Evolutionary conservation across 371 early-diverging fungal species (phyloP).

Genomic region (Sporodiniella umbellata): DNA sequence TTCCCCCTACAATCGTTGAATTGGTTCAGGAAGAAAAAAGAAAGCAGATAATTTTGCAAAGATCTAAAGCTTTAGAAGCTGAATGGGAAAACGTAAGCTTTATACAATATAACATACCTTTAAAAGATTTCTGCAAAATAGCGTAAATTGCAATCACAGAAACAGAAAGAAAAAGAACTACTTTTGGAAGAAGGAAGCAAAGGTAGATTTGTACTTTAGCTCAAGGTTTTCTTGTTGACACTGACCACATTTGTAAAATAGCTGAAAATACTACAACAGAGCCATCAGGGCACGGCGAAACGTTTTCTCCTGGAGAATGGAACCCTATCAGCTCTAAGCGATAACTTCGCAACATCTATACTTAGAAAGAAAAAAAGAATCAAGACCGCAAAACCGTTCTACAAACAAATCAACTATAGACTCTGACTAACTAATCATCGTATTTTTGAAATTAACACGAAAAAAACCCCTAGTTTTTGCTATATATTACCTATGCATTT

Average conservation of each 20-base stretch:
- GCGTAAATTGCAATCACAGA: conserved; percentile 22
- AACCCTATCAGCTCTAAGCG: conserved; percentile 19
- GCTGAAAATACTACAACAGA: conserved; percentile 14
- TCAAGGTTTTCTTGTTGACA: no score
- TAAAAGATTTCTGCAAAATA: conserved; percentile 5
- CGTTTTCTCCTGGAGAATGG: conserved; percentile 44
- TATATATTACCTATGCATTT: no score
- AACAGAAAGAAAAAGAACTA: conserved; percentile 10
- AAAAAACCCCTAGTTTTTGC: no score
- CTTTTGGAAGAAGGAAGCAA: conserved; percentile 3
- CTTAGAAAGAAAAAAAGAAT: no score
- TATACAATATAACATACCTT: no score
- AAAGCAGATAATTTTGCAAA: conserved; percentile 48
- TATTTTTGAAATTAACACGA: no score
- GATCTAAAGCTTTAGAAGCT: conserved; percentile 31
- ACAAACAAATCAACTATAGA: no score
- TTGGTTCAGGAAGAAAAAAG: conserved; percentile 31
- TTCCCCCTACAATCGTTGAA: conserved; percentile 55
- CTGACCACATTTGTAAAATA: not conserved
- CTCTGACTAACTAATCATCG: no score
- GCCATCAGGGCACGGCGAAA: conserved; percentile 37
- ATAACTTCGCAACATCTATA: no score
- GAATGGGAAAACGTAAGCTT: conserved; percentile 30
- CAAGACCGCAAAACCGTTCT: no score
- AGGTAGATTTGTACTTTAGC: not conserved